Evolutionary conservation across 805 yeast species (phyloP).

Genomic region (Candida sphagnicola): DNA sequence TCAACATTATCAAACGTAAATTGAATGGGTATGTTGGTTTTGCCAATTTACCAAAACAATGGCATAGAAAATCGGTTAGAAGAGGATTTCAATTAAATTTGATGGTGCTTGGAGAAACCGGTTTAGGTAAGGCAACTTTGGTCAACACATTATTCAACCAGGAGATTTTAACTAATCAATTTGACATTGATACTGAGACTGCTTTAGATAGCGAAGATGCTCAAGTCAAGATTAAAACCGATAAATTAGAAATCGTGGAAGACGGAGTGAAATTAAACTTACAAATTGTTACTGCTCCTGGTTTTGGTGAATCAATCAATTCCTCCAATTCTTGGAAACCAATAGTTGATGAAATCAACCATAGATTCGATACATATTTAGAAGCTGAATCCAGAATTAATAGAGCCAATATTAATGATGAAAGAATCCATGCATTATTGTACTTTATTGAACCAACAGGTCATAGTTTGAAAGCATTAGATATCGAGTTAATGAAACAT

Average conservation of each 20-base stretch:
- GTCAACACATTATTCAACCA: slow-evolving; percentile 78
- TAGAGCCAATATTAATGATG: slow-evolving; percentile 68
- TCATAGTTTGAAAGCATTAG: slow-evolving; percentile 84
- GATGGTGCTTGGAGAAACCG: slow-evolving; percentile 87
- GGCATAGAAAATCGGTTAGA: slow-evolving; percentile 92
- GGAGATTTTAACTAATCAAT: slow-evolving; percentile 22
- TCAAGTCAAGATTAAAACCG: slow-evolving; percentile 25
- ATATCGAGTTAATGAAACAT: slow-evolving; percentile 80
- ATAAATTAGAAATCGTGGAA: slow-evolving; percentile 60
- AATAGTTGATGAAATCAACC: slow-evolving; percentile 82
- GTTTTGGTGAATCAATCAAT: slow-evolving; percentile 86
- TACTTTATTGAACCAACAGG: slow-evolving; percentile 98
- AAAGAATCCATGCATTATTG: slow-evolving; percentile 87
- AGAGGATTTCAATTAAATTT: slow-evolving; percentile 87
- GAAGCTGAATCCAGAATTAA: slow-evolving; percentile 84
- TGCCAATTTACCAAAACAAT: slow-evolving; percentile 96
- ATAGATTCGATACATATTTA: slow-evolving; percentile 81
- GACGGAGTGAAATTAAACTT: slow-evolving; percentile 85
- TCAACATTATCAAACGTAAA: slow-evolving; percentile 73
- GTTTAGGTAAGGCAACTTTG: slow-evolving; percentile 90
- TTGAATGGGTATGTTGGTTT: slow-evolving; percentile 93
- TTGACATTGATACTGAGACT: slow-evolving; percentile 7
- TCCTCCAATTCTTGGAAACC: slow-evolving; percentile 77
- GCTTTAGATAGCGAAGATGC: slow-evolving; percentile 31
- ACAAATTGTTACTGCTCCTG: slow-evolving; percentile 86